phyloP scores from a whole-genome alignment of 2,329 filamentous ascomycete genomes.

The Trichoderma hamatum region DNA sequence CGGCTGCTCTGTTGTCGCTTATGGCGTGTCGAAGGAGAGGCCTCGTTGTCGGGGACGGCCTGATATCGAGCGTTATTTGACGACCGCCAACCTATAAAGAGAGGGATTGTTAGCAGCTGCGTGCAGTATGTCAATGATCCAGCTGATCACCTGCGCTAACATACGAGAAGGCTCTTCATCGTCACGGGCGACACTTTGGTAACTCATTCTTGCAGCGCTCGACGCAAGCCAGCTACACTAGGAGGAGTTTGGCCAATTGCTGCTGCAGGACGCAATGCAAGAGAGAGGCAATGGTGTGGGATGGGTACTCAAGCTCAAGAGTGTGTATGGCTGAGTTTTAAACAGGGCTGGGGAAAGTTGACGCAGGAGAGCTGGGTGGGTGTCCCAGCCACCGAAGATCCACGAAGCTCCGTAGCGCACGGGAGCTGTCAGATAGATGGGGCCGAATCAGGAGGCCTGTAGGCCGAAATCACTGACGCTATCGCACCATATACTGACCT shows the following conservation, averaged over 20 bases:
- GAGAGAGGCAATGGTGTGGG: conserved; percentile 36
- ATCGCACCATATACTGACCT: not conserved
- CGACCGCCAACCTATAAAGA: conserved; percentile 26
- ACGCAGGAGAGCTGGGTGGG: conserved; percentile 26
- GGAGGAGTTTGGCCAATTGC: conserved; percentile 40
- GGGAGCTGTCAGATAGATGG: conserved; percentile 16
- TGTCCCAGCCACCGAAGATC: conserved; percentile 30
- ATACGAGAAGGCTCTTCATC: conserved; percentile 45
- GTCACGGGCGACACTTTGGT: conserved; percentile 42
- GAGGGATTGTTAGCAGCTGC: conserved; percentile 22
- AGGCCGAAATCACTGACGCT: not conserved
- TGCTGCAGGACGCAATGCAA: conserved; percentile 38
- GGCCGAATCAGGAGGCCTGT: conserved; percentile 6
- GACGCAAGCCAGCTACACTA: conserved; percentile 39
- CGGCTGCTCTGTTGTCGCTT: conserved; percentile 20
- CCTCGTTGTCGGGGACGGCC: conserved; percentile 21
- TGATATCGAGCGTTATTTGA: conserved; percentile 18
- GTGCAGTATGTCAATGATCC: not conserved
- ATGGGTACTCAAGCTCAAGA: conserved; percentile 30
- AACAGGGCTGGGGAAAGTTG: conserved; percentile 35
- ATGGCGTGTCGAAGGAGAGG: conserved; percentile 24
- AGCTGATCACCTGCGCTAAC: conserved; percentile 31
- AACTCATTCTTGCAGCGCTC: conserved; percentile 43
- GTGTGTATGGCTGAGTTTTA: conserved; percentile 39
- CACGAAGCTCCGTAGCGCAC: conserved; percentile 16